These are phyloP conservation scores for Paramyrothecium sp. DNA, from an alignment of 2,329 filamentous ascomycete genomes.

Conservation along the genomic window DNA sequence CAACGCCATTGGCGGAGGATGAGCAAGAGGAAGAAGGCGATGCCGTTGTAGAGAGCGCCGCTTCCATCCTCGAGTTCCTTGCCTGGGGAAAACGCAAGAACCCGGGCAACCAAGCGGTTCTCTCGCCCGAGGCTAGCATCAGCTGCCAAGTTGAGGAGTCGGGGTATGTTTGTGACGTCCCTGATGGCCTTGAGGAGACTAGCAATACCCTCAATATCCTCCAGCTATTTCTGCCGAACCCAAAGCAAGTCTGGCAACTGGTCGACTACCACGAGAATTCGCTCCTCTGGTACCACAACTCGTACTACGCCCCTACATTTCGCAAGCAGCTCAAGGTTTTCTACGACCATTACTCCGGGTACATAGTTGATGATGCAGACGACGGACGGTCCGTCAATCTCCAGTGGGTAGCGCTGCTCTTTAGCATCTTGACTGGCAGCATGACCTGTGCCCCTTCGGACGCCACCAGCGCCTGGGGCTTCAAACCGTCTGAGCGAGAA, in stretches of 20 bases:
- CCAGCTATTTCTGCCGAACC: conserved; percentile 18
- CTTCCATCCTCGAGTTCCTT: conserved; percentile 45
- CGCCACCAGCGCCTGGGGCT: conserved; percentile 39
- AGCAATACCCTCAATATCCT: conserved; percentile 9
- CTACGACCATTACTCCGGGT: conserved; percentile 29
- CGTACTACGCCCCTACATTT: conserved; percentile 28
- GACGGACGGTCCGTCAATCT: conserved; percentile 24
- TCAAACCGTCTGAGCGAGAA: conserved; percentile 35
- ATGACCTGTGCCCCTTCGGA: conserved; percentile 37
- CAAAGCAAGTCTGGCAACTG: conserved; percentile 14
- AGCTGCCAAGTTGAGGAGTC: background rate
- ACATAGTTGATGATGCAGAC: conserved; percentile 14
- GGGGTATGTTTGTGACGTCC: background rate
- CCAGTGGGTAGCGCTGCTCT: conserved; percentile 45
- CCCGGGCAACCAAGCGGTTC: conserved; percentile 12
- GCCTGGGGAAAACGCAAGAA: conserved; percentile 47
- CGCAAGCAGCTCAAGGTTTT: conserved; percentile 33
- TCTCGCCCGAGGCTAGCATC: background rate
- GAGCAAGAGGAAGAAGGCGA: background rate
- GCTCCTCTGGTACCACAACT: conserved; percentile 23
- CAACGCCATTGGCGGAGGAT: background rate
- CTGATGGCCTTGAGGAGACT: background rate
- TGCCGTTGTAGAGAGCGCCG: conserved; percentile 21
- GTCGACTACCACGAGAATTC: conserved; percentile 17
- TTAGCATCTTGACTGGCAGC: conserved; percentile 40